phyloP scores from a whole-genome alignment of 805 yeast genomes.

The Schwanniomyces polymorphus region DNA sequence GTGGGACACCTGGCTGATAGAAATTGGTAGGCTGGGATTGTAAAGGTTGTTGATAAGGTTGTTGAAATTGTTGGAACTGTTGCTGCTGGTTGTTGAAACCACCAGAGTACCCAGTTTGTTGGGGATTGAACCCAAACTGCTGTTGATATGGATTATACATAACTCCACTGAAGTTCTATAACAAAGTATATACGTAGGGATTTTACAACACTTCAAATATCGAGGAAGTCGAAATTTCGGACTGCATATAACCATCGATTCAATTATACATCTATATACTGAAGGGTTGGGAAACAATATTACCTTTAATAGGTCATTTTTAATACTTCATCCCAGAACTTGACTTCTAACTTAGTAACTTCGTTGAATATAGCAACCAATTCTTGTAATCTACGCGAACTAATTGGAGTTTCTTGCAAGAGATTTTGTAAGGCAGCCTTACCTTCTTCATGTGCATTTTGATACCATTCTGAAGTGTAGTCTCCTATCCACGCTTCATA shows the following conservation, averaged over 20 bases:
- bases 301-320: background rate
- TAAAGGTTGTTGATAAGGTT: constrained; percentile 34
- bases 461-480: constrained; percentile 60
- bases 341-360: constrained; percentile 60
- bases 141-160: constrained; percentile 45
- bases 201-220: background rate
- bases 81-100: constrained; percentile 28
- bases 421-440: constrained; percentile 45
- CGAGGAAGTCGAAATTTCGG: background rate
- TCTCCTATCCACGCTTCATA: constrained; percentile 60
- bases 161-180: constrained; percentile 1
- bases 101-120: constrained; percentile 17
- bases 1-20: constrained; percentile 21
- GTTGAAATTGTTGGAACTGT: constrained; percentile 31
- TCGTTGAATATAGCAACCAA: constrained; percentile 58
- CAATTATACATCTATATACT: background rate
- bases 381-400: constrained; percentile 46
- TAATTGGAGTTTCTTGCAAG: constrained; percentile 30
- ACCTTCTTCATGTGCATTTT: constrained; percentile 54
- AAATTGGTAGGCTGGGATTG: constrained; percentile 47
- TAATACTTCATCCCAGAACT: constrained; percentile 63
- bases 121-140: constrained; percentile 24
- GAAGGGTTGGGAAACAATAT: background rate
- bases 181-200: background rate
- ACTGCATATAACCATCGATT: background rate